These are phyloP conservation scores for Malassezia cuniculi DNA, from an alignment of 1,284 basidiomycete species.

Conservation along the genomic window DNA sequence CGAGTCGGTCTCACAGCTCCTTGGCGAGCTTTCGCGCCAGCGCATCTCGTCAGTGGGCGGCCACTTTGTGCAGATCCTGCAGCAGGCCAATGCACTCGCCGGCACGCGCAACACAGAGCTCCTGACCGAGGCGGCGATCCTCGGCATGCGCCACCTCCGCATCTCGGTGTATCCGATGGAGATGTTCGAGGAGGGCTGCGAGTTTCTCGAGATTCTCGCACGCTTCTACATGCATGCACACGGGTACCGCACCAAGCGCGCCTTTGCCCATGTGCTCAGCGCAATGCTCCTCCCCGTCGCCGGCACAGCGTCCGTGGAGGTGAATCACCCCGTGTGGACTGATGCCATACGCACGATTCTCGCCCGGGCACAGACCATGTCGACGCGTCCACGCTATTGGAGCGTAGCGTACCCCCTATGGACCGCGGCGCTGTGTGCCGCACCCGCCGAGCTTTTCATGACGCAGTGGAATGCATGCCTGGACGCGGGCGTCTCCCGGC, in stretches of 20 bases:
- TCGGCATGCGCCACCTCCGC: conserved; percentile 32
- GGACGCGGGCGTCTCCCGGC: conserved; percentile 54
- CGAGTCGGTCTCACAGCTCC: conserved; percentile 27
- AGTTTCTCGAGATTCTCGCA: conserved; percentile 72
- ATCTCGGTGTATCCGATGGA: conserved; percentile 64
- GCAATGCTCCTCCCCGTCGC: conserved; percentile 74
- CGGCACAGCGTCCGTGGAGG: conserved; percentile 84
- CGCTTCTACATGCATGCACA: conserved; percentile 73
- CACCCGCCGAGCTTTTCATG: conserved; percentile 70
- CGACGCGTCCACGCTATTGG: conserved; percentile 82
- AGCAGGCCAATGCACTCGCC: conserved; percentile 24
- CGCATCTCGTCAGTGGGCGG: conserved; percentile 34
- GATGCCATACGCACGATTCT: conserved; percentile 76
- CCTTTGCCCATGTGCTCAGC: conserved; percentile 71
- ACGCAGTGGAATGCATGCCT: conserved; percentile 59
- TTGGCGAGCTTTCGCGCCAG: conserved; percentile 32
- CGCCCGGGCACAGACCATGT: conserved; percentile 73
- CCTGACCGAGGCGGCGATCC: conserved; percentile 30
- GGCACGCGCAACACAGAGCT: conserved; percentile 31
- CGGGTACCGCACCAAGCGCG: conserved; percentile 67
- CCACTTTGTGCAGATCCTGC: conserved; percentile 34
- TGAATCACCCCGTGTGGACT: conserved; percentile 86
- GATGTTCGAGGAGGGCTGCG: conserved; percentile 81
- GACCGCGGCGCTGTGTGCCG: conserved; percentile 70
- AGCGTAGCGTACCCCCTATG: conserved; percentile 70